phyloP scores from a whole-genome alignment of 148 eudicot species.

The Hydrangea macrophylla region DNA sequence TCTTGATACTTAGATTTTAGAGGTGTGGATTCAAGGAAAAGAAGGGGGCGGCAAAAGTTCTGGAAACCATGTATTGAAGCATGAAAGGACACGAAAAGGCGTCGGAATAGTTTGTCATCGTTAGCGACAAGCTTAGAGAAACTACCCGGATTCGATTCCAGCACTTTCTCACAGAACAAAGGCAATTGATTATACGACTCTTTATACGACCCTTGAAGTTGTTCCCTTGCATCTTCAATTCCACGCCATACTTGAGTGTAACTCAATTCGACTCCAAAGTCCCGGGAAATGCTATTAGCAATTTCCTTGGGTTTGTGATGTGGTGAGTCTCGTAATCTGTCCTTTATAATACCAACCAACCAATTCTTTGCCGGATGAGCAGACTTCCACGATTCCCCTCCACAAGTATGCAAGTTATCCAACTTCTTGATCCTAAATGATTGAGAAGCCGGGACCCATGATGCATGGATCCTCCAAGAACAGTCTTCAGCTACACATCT shows the following conservation, averaged over 20 bases:
- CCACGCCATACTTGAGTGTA: conserved; percentile 51
- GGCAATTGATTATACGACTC: conserved; percentile 45
- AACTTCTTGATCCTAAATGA: conserved; percentile 45
- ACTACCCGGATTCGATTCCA: conserved; percentile 46
- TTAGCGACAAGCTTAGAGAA: conserved; percentile 24
- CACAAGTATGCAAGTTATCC: conserved; percentile 39
- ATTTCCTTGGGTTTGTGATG: conserved; percentile 49
- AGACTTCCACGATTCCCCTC: conserved; percentile 46
- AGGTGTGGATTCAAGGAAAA: conserved; percentile 46
- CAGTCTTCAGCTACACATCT: conserved; percentile 44
- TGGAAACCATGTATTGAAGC: conserved; percentile 37
- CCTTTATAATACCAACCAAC: conserved; percentile 44
- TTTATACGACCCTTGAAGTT: conserved; percentile 50
- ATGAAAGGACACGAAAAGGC: conserved; percentile 40
- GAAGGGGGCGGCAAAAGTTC: conserved; percentile 47
- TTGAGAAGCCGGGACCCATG: conserved; percentile 39
- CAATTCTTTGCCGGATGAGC: conserved; percentile 44
- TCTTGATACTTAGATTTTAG: conserved; percentile 45
- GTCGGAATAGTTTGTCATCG: conserved; percentile 37
- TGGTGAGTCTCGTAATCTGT: conserved; percentile 45
- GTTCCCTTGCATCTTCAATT: conserved; percentile 42
- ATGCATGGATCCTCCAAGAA: conserved; percentile 54
- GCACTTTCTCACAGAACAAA: conserved; percentile 35
- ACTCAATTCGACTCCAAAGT: conserved; percentile 38
- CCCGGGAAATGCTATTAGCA: conserved; percentile 35